Evolutionary conservation across 805 yeast genomes (phyloP).

Genomic region (Lipomyces starkeyi): DNA sequence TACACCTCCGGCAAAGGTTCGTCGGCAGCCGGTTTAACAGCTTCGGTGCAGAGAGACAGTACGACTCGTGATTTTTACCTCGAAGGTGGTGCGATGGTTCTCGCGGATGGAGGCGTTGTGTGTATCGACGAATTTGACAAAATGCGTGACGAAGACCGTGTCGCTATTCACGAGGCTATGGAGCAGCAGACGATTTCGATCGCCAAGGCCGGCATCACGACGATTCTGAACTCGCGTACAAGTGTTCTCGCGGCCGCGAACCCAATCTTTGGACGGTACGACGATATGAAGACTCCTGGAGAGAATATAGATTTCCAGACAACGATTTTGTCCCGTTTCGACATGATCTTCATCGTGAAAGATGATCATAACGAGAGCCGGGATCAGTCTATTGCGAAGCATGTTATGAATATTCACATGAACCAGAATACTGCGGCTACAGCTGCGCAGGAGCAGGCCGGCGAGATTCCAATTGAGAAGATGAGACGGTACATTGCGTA

Average conservation of each 20-base stretch:
- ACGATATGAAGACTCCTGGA: constrained; percentile 94
- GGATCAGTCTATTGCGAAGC: constrained; percentile 86
- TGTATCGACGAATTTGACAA: constrained; percentile 99
- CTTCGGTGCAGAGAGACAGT: constrained; percentile 93
- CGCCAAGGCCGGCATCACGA: constrained; percentile 98
- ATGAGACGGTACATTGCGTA: constrained; percentile 93
- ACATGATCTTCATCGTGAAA: constrained; percentile 96
- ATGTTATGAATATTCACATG: constrained; percentile 93
- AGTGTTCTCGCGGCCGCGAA: constrained; percentile 98
- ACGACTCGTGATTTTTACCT: constrained; percentile 87
- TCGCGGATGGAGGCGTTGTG: constrained; percentile 99
- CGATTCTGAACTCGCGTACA: constrained; percentile 93
- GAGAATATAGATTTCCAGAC: constrained; percentile 98
- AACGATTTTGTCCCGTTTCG: constrained; percentile 94
- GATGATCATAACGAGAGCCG: constrained; percentile 89
- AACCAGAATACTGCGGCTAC: constrained; percentile 64
- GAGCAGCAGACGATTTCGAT: constrained; percentile 99
- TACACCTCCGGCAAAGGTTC: constrained; percentile 99
- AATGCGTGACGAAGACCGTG: constrained; percentile 99
- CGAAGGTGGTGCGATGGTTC: constrained; percentile 99
- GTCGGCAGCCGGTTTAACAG: constrained; percentile 99
- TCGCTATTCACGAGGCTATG: constrained; percentile 99
- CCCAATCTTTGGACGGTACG: constrained; percentile 96
- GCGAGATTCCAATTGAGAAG: constrained; percentile 86
- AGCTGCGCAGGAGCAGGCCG: constrained; percentile 56